Conservation (phyloP, 208 protist genomes). For the Leishmania tropica region DNA sequence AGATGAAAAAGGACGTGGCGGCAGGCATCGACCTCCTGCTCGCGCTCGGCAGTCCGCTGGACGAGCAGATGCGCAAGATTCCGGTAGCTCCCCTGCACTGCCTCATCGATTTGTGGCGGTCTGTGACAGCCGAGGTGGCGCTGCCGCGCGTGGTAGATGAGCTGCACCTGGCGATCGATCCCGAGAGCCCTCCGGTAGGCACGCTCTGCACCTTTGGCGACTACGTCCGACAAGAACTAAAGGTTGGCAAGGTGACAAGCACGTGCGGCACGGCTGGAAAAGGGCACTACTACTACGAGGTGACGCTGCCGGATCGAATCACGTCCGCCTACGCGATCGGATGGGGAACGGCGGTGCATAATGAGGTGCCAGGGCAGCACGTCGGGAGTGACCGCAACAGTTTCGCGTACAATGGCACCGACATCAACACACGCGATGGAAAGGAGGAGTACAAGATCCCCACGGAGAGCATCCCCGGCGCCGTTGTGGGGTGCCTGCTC, state of each 20-base stretch:
- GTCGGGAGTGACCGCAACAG: conserved; percentile 87
- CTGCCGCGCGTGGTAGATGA: conserved; percentile 79
- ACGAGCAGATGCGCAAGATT: conserved; percentile 51
- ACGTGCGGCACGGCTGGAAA: conserved; percentile 34
- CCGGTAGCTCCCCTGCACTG: conserved; percentile 77
- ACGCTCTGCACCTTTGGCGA: conserved; percentile 83
- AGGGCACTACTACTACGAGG: conserved; percentile 90
- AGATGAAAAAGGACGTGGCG: conserved; percentile 72
- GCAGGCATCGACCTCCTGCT: conserved; percentile 84
- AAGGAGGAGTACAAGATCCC: conserved; percentile 87
- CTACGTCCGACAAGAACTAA: conserved; percentile 63
- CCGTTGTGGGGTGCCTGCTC: conserved; percentile 85
- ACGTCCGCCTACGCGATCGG: conserved; percentile 80
- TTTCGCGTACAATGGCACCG: conserved; percentile 86
- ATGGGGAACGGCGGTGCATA: conserved; percentile 83
- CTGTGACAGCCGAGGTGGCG: conserved; percentile 46
- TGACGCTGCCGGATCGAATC: conserved; percentile 73
- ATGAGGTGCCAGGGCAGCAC: conserved; percentile 82
- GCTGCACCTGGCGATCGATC: conserved; percentile 26
- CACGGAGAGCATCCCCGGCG: conserved; percentile 45
- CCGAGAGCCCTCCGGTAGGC: conserved; percentile 32
- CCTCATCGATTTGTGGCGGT: conserved; percentile 74
- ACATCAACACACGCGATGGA: conserved; percentile 59
- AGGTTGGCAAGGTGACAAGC: conserved; percentile 89
- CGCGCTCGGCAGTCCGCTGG: conserved; percentile 39